phyloP scores from a whole-genome alignment of 495 filamentous ascomycete genomes.

The Pyrenopolyporus hunteri region DNA sequence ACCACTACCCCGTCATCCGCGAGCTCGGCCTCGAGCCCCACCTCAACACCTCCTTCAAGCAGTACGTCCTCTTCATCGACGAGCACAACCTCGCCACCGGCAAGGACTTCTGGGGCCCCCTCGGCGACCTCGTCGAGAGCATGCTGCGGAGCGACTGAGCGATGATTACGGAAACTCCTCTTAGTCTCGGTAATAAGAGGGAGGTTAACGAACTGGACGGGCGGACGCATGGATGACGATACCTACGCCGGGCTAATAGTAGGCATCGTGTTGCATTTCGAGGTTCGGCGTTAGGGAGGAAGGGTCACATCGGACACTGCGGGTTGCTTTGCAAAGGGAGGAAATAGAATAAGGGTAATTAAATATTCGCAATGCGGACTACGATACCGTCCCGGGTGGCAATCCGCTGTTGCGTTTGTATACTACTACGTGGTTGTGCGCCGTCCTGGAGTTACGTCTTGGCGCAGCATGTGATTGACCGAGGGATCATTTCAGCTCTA shows the following conservation, averaged over 20 bases:
- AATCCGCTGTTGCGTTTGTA: conserved; percentile 16
- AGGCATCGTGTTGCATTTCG: conserved; percentile 24
- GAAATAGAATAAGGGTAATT: conserved; percentile 38
- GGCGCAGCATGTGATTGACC: conserved; percentile 14
- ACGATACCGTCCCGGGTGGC: conserved; percentile 4
- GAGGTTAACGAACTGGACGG: conserved; percentile 8
- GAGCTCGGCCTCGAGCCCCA: conserved; percentile 96
- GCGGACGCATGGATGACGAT: conserved; percentile 21
- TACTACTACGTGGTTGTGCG: conserved; percentile 10
- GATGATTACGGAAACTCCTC: no score
- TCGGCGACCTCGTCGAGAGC: conserved; percentile 94
- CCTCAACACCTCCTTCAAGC: conserved; percentile 99
- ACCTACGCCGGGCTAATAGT: conserved; percentile 18
- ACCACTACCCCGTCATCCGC: conserved; percentile 96
- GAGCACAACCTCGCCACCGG: conserved; percentile 87
- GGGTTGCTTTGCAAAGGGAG: conserved; percentile 22
- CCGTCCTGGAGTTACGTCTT: conserved; percentile 11
- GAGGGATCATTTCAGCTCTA: conserved; percentile 17
- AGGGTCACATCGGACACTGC: conserved; percentile 21
- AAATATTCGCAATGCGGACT: conserved; percentile 6
- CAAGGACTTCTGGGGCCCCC: conserved; percentile 97
- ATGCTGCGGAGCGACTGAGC: conserved; percentile 90
- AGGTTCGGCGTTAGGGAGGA: conserved; percentile 35
- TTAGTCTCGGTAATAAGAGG: not conserved
- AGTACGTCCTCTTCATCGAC: conserved; percentile 96